Base-by-base conservation (phyloP, 352 stramenopile genomes). In the Phytophthora pisi region DNA sequence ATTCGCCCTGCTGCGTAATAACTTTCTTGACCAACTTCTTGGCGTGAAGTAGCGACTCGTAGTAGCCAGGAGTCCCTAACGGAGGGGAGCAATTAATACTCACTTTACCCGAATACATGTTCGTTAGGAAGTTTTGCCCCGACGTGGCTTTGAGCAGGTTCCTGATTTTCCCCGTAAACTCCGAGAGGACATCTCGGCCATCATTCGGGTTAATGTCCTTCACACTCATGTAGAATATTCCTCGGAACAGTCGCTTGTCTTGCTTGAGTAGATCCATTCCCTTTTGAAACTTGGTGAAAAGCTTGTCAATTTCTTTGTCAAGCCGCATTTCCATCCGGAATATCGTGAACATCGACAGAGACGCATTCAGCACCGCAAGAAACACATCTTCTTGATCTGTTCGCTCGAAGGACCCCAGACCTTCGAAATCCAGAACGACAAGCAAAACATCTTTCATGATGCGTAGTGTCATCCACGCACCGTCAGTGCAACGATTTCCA, bases 391-490 rank as follows among this genome's bases (percentile, higher is more conserved):
- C 79, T 51, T 88, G 81, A 16, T 86, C 81, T 5, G 68, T 79
- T 24, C 79, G 58, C 49, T 90, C 77, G 60, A 90, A 84, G 8
- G 79, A 90, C 0, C 79, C 79, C 4, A 87, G 51, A 3, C 82
- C 82, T 78, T 88, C 82, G 64, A 90, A 90, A 59, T 88, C 79
- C 15, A 88, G 55, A n/a, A 90, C 77, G 4, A 88, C 64, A 36
- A 90, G 50, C 38, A 89, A 23, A n/a, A 85, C 63, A 13, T 70
- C 42, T 11, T 61, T 54, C 11, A 46, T 18, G 0, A 79, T 40
- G 1, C 73, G 70, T 1, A 83, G 49, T 0, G 66, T 71, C 79
- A 87, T 83, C 77, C 79, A 88, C 3, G 75, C 74, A 0, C 79
- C 79, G 28, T 85, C 79, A 0, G 72, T 84, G 59, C 76, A 84